Conservation (phyloP, 1,139 yeast genomes). For the Candida tetrigidarum region DNA sequence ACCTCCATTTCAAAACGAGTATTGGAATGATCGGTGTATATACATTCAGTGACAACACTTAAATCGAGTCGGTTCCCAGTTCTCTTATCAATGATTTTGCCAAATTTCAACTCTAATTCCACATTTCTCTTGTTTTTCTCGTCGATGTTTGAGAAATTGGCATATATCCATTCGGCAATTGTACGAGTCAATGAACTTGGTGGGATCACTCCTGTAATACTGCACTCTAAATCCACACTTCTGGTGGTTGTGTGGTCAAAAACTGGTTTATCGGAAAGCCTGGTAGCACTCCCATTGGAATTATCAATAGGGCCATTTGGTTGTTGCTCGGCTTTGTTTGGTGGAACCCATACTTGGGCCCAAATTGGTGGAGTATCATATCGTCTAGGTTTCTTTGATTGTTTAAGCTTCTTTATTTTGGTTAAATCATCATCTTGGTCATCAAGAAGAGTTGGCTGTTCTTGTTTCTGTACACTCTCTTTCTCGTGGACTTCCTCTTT, state of each 20-base stretch:
- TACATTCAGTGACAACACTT: constrained; percentile 78
- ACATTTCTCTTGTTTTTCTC: constrained; percentile 62
- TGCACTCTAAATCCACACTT: constrained; percentile 53
- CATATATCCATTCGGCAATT: constrained; percentile 89
- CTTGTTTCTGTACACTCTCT: background rate
- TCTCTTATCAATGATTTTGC: constrained; percentile 69
- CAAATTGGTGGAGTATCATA: constrained; percentile 75
- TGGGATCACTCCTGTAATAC: constrained; percentile 76
- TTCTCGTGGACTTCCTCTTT: background rate
- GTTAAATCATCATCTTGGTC: constrained; percentile 25
- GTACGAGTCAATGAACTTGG: constrained; percentile 82
- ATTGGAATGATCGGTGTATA: constrained; percentile 59
- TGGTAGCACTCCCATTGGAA: constrained; percentile 6
- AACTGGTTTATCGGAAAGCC: constrained; percentile 34
- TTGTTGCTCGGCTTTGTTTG: constrained; percentile 21
- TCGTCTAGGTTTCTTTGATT: constrained; percentile 57
- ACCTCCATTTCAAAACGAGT: constrained; percentile 73
- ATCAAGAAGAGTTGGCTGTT: constrained; percentile 3
- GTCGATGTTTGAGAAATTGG: constrained; percentile 68
- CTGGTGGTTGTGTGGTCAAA: constrained; percentile 40
- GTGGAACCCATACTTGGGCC: constrained; percentile 78
- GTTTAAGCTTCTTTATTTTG: constrained; percentile 23
- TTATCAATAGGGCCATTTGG: background rate
- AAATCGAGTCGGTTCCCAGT: constrained; percentile 67
- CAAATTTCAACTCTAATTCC: constrained; percentile 85